A percentile compares a stretch with the other conserved stretches of the same genome.
phyloP scores from a whole-genome alignment of 257 asterid species.

The Handroanthus guayacan region DNA sequence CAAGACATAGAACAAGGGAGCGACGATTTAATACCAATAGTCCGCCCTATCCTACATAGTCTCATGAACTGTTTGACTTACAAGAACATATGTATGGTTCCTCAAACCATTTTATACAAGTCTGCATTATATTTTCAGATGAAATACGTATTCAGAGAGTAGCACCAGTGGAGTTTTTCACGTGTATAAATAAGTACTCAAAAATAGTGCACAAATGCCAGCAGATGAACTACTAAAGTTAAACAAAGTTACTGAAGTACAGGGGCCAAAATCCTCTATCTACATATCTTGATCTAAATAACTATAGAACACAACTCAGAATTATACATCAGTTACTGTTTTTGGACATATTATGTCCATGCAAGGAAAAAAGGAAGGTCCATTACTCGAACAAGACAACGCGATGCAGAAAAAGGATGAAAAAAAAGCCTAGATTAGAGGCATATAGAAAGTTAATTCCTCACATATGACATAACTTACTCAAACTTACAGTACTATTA shows the following conservation, averaged over 20 bases:
- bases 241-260: neutral
- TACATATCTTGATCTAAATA: neutral
- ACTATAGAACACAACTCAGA: neutral
- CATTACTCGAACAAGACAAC: neutral
- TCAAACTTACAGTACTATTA: neutral
- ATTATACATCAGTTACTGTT: neutral
- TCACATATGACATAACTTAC: neutral
- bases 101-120: slow-evolving; percentile 5
- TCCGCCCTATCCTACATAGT: neutral
- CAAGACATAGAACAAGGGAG: neutral
- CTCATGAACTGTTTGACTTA: neutral
- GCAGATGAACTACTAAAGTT: neutral
- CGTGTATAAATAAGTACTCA: neutral
- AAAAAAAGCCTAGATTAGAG: neutral
- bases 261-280: neutral
- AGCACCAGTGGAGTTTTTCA: neutral
- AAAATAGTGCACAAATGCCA: neutral
- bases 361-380: neutral
- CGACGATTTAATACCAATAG: neutral
- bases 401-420: too few relatives aligned
- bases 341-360: neutral
- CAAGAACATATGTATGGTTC: neutral
- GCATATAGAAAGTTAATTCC: neutral
- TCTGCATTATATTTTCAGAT: neutral
- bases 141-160: neutral